Conservation (phyloP, 1,284 basidiomycete species). For the Ustanciosporium gigantosporum region DNA sequence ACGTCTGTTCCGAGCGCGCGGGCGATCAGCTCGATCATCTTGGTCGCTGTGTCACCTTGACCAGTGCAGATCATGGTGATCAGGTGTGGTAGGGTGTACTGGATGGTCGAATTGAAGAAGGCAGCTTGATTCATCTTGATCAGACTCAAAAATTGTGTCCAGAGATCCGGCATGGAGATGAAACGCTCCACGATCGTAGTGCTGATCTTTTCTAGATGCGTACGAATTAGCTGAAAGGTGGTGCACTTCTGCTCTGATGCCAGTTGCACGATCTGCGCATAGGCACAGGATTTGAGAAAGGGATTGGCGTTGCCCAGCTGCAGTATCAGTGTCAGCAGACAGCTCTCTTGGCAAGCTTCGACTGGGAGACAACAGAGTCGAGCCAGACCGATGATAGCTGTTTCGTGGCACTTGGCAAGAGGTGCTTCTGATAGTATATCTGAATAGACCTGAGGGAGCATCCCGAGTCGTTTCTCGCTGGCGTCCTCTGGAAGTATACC, state of each 20-base stretch:
- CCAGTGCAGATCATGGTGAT: conserved; percentile 41
- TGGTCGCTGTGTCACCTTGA: conserved; percentile 21
- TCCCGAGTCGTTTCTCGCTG: not conserved
- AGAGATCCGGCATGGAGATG: conserved; percentile 45
- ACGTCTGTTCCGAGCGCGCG: conserved; percentile 40
- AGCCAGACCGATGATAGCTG: conserved; percentile 33
- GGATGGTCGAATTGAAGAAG: conserved; percentile 55
- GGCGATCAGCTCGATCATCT: conserved; percentile 47
- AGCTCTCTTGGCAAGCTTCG: conserved; percentile 34
- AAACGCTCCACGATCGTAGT: conserved; percentile 45
- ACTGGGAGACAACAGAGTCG: conserved; percentile 19
- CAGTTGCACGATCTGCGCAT: conserved; percentile 48
- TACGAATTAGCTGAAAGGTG: conserved; percentile 54
- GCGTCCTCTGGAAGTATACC: not conserved
- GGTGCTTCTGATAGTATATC: conserved; percentile 1
- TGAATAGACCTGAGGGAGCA: conserved; percentile 13
- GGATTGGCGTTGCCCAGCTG: conserved; percentile 37
- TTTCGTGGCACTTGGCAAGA: conserved; percentile 20
- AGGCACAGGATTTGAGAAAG: conserved; percentile 43
- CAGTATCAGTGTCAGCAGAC: conserved; percentile 31
- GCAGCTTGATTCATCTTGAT: conserved; percentile 50
- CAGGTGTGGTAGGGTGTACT: conserved; percentile 51
- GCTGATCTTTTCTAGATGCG: conserved; percentile 44
- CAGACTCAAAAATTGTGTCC: conserved; percentile 46
- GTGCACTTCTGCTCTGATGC: conserved; percentile 45